Conservation (phyloP, 2,329 filamentous ascomycete genomes). For the Microsporum canis region DNA sequence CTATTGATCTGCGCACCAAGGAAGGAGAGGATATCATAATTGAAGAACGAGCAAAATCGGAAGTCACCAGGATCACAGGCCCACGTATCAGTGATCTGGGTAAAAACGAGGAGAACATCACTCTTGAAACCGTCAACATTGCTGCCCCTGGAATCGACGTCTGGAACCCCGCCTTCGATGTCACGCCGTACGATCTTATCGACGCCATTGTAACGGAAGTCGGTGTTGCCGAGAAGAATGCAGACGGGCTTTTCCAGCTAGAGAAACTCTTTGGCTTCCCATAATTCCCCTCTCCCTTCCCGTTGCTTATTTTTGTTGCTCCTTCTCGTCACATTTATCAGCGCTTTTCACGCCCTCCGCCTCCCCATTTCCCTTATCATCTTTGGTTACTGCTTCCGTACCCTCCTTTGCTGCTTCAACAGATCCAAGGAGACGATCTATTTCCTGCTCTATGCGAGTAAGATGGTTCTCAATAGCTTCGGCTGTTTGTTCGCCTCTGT, state of each 20-base stretch:
- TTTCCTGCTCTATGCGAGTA: constrained; percentile 43
- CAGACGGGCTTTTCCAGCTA: constrained; percentile 57
- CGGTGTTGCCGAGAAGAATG: constrained; percentile 69
- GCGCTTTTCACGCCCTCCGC: constrained; percentile 1
- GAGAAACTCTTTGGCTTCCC: constrained; percentile 16
- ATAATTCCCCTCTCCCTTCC: constrained; percentile 2
- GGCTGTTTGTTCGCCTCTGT: constrained; percentile 45
- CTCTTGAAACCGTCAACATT: constrained; percentile 59
- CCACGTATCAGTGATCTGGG: constrained; percentile 46
- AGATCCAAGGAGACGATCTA: constrained; percentile 27
- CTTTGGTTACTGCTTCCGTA: constrained; percentile 8
- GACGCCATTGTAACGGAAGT: constrained; percentile 91
- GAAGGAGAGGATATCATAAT: constrained; percentile 75
- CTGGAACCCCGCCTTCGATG: constrained; percentile 96
- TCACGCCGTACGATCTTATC: constrained; percentile 78
- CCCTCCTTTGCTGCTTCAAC: constrained; percentile 10
- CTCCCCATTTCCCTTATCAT: background rate
- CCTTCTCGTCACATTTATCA: background rate
- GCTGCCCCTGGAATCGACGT: constrained; percentile 67
- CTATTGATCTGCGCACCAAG: constrained; percentile 72
- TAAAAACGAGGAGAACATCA: constrained; percentile 41
- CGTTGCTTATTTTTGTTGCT: background rate
- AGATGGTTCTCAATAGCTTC: constrained; percentile 45
- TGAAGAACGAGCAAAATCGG: constrained; percentile 69
- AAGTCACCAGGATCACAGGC: constrained; percentile 76